Conservation (phyloP, 768 basidiomycete genomes). For the Scleroderma bovista region DNA sequence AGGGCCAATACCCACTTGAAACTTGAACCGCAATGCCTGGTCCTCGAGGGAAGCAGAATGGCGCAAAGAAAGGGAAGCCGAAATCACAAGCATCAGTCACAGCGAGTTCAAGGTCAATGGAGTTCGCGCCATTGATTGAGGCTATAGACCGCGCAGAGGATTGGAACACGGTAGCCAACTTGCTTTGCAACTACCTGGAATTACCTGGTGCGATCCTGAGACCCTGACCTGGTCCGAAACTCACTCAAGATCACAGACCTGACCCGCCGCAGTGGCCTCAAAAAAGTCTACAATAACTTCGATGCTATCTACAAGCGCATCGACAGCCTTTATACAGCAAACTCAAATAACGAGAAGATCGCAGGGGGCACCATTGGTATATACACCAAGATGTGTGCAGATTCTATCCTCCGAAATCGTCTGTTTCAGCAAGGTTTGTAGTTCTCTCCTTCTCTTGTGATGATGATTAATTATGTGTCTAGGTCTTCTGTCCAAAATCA, state of each 20-base stretch:
- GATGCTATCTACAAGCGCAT: conserved; percentile 44
- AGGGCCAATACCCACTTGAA: too few species aligned
- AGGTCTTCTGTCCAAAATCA: conserved; percentile 55
- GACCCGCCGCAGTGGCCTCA: conserved; percentile 50
- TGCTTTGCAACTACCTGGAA: conserved; percentile 45
- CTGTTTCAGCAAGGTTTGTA: conserved; percentile 49
- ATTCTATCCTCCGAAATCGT: conserved; percentile 54
- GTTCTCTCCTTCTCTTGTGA: neutral
- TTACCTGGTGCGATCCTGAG: conserved; percentile 45
- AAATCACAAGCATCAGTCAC: conserved; percentile 3
- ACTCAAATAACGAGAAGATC: conserved; percentile 41
- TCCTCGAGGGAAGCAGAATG: conserved; percentile 18
- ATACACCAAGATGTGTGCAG: conserved; percentile 58
- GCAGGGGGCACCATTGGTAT: conserved; percentile 55
- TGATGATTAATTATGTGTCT: neutral
- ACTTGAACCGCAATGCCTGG: conserved; percentile 18
- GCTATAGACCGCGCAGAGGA: conserved; percentile 44
- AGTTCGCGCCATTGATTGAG: conserved; percentile 18
- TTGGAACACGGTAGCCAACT: conserved; percentile 43
- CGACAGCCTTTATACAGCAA: conserved; percentile 42
- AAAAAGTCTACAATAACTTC: conserved; percentile 57
- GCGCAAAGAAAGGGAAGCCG: conserved; percentile 15
- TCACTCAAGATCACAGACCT: conserved; percentile 37
- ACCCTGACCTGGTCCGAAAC: too few species aligned
- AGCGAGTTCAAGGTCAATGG: neutral